These are phyloP conservation scores for Alternaria brassicicola DNA, from an alignment of 2,329 filamentous ascomycete genomes.

Conservation along the genomic window DNA sequence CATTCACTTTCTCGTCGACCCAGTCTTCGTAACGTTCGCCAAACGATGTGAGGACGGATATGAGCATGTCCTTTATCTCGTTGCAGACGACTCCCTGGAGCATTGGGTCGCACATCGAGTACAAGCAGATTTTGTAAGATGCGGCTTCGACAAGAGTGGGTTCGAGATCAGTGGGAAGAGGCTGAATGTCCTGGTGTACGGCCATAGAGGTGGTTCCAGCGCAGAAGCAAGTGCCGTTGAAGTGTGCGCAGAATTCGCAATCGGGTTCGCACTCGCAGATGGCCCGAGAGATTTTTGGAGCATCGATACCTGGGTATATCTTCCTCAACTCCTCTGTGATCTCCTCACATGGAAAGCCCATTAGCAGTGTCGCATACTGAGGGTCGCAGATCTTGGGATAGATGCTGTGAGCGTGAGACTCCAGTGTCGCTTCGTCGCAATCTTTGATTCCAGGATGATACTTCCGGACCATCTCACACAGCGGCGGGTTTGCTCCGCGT, in stretches of 20 bases:
- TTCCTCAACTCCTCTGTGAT: background rate
- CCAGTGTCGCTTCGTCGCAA: constrained; percentile 4
- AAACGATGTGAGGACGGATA: background rate
- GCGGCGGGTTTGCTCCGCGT: background rate
- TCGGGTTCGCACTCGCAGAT: background rate
- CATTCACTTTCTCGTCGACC: background rate
- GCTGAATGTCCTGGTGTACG: background rate
- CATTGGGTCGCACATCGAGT: background rate
- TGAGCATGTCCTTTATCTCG: background rate
- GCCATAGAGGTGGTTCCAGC: background rate
- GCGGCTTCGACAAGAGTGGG: background rate
- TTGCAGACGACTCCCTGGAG: background rate
- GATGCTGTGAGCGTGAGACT: background rate
- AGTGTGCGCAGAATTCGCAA: background rate
- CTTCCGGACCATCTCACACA: constrained; percentile 7
- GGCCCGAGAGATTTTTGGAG: background rate
- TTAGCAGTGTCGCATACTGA: background rate
- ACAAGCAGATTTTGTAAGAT: background rate
- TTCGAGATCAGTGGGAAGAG: background rate
- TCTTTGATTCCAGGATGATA: constrained; percentile 3
- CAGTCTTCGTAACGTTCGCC: background rate
- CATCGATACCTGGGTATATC: background rate
- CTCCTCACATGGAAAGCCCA: constrained; percentile 8
- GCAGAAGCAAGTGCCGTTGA: background rate
- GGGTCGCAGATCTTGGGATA: constrained; percentile 10